Percentiles rank a stretch among this genome's conserved stretches.
Conservation (phyloP, 73 alveolate genomes). For the Paramecium primaurelia region DNA sequence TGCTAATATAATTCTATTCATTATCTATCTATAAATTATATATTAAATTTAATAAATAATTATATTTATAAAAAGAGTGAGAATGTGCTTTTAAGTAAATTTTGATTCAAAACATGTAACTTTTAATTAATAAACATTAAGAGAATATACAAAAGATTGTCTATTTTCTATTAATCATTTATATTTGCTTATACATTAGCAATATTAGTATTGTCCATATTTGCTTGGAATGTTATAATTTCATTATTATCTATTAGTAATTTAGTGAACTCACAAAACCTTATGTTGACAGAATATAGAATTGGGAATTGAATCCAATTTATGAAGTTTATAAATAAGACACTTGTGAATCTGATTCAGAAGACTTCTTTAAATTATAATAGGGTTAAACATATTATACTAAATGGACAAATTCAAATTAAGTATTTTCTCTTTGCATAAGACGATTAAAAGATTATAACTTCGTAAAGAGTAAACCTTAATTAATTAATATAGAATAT, state of each 20-base stretch:
- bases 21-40: no score
- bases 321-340: not conserved
- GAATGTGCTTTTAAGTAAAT: not conserved
- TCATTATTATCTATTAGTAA: not conserved
- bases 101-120: not conserved
- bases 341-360: not conserved
- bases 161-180: conserved; percentile 11
- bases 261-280: not conserved
- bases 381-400: not conserved
- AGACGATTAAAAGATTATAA: not conserved
- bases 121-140: not conserved
- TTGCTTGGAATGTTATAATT: not conserved
- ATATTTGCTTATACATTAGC: not conserved
- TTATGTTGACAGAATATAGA: not conserved
- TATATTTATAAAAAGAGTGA: not conserved
- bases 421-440: not conserved
- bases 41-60: not conserved
- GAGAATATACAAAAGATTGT: not conserved
- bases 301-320: conserved; percentile 18
- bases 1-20: no score
- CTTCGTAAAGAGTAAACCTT: not conserved
- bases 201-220: not conserved
- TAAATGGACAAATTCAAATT: not conserved
- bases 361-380: not conserved
- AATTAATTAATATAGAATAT: not conserved